These are phyloP conservation scores for Cercospora brassicicola DNA, from an alignment of 2,329 filamentous ascomycete genomes.

Conservation along the genomic window DNA sequence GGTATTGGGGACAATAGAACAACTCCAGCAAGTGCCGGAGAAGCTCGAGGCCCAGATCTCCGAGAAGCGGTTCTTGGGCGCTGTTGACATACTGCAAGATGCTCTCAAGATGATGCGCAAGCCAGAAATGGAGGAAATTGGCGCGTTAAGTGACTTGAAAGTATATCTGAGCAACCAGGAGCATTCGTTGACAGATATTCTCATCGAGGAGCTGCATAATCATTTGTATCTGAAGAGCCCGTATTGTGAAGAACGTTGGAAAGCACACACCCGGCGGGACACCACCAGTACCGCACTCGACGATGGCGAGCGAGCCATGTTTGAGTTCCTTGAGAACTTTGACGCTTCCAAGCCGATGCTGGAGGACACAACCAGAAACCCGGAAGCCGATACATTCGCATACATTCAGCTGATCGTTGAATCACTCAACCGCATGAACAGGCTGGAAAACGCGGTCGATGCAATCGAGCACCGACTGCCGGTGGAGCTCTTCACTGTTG, in stretches of 20 bases:
- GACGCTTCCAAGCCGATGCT: slow-evolving; percentile 60
- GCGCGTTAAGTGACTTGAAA: slow-evolving; percentile 79
- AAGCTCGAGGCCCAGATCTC: slow-evolving; percentile 92
- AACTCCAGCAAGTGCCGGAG: slow-evolving; percentile 84
- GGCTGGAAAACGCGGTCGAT: slow-evolving; percentile 82
- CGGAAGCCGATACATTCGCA: slow-evolving; percentile 91
- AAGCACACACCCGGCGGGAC: slow-evolving; percentile 66
- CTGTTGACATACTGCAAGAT: slow-evolving; percentile 87
- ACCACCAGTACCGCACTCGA: slow-evolving; percentile 31
- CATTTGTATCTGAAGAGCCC: slow-evolving; percentile 97
- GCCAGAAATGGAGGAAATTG: slow-evolving; percentile 87
- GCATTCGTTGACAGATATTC: slow-evolving; percentile 83
- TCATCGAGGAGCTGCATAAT: slow-evolving; percentile 96
- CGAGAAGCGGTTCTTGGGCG: slow-evolving; percentile 90
- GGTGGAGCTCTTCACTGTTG: slow-evolving; percentile 88
- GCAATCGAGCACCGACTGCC: slow-evolving; percentile 89
- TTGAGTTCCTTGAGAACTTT: slow-evolving; percentile 58
- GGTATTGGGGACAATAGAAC: slow-evolving; percentile 69
- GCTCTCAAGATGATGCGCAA: slow-evolving; percentile 79
- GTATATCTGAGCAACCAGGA: slow-evolving; percentile 93
- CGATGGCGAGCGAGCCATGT: slow-evolving; percentile 56
- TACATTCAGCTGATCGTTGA: slow-evolving; percentile 88
- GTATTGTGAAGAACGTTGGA: slow-evolving; percentile 96
- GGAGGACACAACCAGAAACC: slow-evolving; percentile 89
- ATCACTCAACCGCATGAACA: slow-evolving; percentile 82